Evolutionary conservation across 2,329 filamentous ascomycete genomes (phyloP).

Genomic region (Colletotrichum acutatum): DNA sequence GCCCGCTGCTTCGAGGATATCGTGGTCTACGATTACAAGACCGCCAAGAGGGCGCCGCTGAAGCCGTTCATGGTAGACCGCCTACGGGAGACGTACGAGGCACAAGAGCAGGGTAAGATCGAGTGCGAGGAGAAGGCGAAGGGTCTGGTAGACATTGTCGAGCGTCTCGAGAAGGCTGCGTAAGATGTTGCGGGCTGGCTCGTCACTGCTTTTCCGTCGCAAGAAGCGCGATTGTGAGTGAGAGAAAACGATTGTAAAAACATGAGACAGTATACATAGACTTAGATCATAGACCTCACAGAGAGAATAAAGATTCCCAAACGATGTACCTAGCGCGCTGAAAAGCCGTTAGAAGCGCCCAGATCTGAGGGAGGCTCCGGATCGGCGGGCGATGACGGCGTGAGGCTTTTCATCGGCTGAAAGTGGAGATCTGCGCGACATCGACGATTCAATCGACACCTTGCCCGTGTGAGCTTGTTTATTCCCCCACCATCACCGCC

Average conservation of each 20-base stretch:
- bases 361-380: neutral
- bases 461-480: neutral
- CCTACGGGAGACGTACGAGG: slow-evolving; percentile 47
- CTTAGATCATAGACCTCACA: slow-evolving; percentile 28
- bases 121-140: slow-evolving; percentile 37
- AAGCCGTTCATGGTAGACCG: slow-evolving; percentile 53
- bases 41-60: slow-evolving; percentile 50
- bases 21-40: slow-evolving; percentile 75
- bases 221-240: neutral
- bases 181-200: neutral
- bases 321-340: neutral
- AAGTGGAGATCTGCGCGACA: slow-evolving; percentile 17
- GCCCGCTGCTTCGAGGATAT: slow-evolving; percentile 83
- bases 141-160: slow-evolving; percentile 21
- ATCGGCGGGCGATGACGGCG: slow-evolving; percentile 6
- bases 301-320: neutral
- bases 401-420: slow-evolving; percentile 12
- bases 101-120: slow-evolving; percentile 43
- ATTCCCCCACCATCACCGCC: neutral
- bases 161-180: slow-evolving; percentile 24
- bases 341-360: neutral
- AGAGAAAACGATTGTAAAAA: neutral
- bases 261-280: neutral
- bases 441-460: neutral
- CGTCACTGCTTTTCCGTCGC: neutral